Evolutionary conservation across 306 rosid genomes (phyloP), one percentile per base, ranked within the genome.

Genomic region (Nissolia schottii): DNA sequence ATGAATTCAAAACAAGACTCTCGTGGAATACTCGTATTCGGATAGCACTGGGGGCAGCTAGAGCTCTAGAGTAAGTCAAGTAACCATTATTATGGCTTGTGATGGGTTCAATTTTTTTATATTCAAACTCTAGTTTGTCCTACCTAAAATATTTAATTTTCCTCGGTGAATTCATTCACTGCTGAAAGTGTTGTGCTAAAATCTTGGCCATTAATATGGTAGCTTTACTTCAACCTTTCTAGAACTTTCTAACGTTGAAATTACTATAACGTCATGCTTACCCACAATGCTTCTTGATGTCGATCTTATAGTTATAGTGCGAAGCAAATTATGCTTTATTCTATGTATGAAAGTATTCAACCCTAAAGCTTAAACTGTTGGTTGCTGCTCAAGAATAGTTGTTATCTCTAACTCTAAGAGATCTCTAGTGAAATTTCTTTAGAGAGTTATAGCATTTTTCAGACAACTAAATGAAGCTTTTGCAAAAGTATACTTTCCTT

Each of bases 31-130:
- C 84, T 66, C 96, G 99, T 59, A 82, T 89, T 78, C 85, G 86
- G 80, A 88, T 95, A 83, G 96, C 99, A 54, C 97, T 95, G 41
- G 99, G 89, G 45, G 91, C 97, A 55, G 97, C 99, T 69, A 89
- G 97, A 84, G 99, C 97, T 48, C 84, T 95, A 45, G 97, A 91
- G 99, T 95, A 86, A 89, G 97, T 89, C 73, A 70, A 43, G 28
- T 49, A 67, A 77, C 58, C 41, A 31, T 57, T 73, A 25, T 19
- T 6, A 56, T 59, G 19, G 75, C 71, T 61, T 62, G 13, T 50
- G 35, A 25, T 57, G 38, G 71, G 12, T 73, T 69, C 14, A 3
- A 50, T 59, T 67, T 64, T 76, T 68, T 61, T 9, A 16, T 41
- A 57, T 72, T 35, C 38, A 18, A 67, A 72, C n/a, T 57, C 32